A percentile compares a stretch with the other conserved stretches of the same genome.
Conservation (phyloP, 2,329 filamentous ascomycete genomes). For the Colletotrichum agaves region DNA sequence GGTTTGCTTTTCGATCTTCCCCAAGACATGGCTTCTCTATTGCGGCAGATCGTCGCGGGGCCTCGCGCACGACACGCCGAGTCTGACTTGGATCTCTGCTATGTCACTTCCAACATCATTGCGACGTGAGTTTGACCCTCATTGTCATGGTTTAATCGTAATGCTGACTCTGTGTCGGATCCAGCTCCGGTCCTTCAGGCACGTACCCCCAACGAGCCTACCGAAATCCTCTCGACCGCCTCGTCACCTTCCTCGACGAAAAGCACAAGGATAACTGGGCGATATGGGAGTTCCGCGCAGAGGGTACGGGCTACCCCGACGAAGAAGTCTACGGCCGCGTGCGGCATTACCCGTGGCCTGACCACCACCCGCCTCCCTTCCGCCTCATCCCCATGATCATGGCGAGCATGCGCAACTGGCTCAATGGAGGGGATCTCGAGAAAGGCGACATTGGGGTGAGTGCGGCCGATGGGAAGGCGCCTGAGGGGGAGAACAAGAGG, state of each 20-base stretch:
- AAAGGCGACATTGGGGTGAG: slow-evolving; percentile 30
- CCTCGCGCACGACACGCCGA: slow-evolving; percentile 87
- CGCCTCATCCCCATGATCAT: slow-evolving; percentile 87
- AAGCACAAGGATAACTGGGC: slow-evolving; percentile 88
- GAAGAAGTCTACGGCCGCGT: slow-evolving; percentile 86
- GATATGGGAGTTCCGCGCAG: slow-evolving; percentile 98
- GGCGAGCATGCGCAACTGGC: slow-evolving; percentile 92
- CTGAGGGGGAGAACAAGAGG: slow-evolving; percentile 53
- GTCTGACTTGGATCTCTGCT: slow-evolving; percentile 92
- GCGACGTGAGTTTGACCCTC: slow-evolving; percentile 60
- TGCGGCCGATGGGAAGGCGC: slow-evolving; percentile 38
- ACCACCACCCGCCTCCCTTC: slow-evolving; percentile 97
- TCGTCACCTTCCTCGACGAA: slow-evolving; percentile 87
- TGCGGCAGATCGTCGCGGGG: slow-evolving; percentile 91
- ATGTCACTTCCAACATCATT: slow-evolving; percentile 85
- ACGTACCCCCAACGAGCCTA: slow-evolving; percentile 93
- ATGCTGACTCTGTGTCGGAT: slow-evolving; percentile 38
- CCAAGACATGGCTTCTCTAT: slow-evolving; percentile 72
- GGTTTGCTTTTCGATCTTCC: neutral
- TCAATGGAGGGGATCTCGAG: slow-evolving; percentile 62
- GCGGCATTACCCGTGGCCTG: slow-evolving; percentile 94
- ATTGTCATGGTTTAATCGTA: slow-evolving; percentile 44
- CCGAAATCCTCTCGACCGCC: slow-evolving; percentile 88
- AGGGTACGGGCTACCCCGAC: slow-evolving; percentile 96
- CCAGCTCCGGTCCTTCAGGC: slow-evolving; percentile 87